Evolutionary conservation across 1,139 yeast species (phyloP), one percentile per base, ranked within the genome.

Genomic region (Hemisphaericaspora lyxosophila): DNA sequence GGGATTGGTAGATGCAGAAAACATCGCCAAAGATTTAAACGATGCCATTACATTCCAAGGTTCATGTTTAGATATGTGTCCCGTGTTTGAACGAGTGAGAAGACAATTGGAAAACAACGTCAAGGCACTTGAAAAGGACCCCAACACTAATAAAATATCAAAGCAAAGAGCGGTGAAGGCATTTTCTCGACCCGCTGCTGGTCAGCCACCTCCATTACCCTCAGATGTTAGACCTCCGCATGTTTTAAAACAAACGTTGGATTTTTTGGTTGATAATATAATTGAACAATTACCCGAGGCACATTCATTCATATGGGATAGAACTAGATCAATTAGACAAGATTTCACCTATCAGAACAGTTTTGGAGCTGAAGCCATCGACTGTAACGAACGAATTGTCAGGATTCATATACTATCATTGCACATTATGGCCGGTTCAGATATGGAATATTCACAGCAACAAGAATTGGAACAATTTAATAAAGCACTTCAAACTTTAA

Each of bases 201-300:
- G 98, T 8, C 97, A 94, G 50, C 96, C 97, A 1, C 97, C 97
- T 4, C 96, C 97, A 4, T 66, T 94, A 40, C 99, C 98, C 0
- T 88, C 97, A 0, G 98, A 94, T 58, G 99, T 94, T 2, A 73
- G 99, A 46, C 96, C 98, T 1, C 98, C 99, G 0, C 75, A 73
- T 42, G 70, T 90, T 1, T 63, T 94, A 36, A 73, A 73, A 8
- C 54, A 67, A 26, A 82, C 96, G 0, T 64, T 92, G 43, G 71
- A 84, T 43, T 86, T 85, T 54, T 70, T 92, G 34, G 76, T 87
- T 5, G 80, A 80, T 14, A 72, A 78, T 32, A 63, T 85, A 1
- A 60, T 90, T 6, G 77, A 77, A 0, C 69, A 78, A 34, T 64
- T 92, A 30, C 97, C 97, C 0, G 87, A 82, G 9, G 75, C 92